phyloP scores from a whole-genome alignment of 495 filamentous ascomycete species.

The Cercophora samala region DNA sequence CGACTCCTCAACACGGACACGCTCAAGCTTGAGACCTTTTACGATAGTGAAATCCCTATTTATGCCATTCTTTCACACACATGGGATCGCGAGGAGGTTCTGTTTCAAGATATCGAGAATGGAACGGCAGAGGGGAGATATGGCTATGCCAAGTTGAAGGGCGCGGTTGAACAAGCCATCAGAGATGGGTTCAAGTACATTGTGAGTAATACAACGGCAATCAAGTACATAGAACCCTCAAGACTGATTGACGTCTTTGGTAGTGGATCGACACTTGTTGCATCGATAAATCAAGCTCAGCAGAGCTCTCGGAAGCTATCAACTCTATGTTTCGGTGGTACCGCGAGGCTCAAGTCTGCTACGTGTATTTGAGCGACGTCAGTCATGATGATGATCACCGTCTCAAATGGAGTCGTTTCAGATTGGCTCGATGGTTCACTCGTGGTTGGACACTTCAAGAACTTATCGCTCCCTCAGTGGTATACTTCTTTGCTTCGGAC shows the following conservation, averaged over 20 bases:
- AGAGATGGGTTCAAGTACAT: slow-evolving; percentile 15
- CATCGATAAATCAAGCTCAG: slow-evolving; percentile 14
- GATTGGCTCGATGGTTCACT: slow-evolving; percentile 23
- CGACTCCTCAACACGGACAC: slow-evolving; percentile 27
- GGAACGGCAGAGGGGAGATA: slow-evolving; percentile 15
- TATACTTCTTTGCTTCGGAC: slow-evolving; percentile 35
- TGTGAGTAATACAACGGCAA: slow-evolving; percentile 6
- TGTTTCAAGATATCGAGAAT: slow-evolving; percentile 30
- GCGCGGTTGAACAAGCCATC: slow-evolving; percentile 24
- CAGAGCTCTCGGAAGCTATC: slow-evolving; percentile 22
- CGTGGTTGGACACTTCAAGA: slow-evolving; percentile 34
- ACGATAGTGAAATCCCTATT: slow-evolving; percentile 19
- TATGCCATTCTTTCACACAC: slow-evolving; percentile 43
- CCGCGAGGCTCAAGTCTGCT: slow-evolving; percentile 23
- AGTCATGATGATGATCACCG: background rate
- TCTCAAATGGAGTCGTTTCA: background rate
- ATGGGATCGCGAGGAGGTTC: slow-evolving; percentile 37
- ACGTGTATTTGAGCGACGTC: slow-evolving; percentile 21
- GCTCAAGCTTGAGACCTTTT: slow-evolving; percentile 24
- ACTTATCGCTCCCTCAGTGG: slow-evolving; percentile 30
- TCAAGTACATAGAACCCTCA: background rate
- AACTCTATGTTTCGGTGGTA: slow-evolving; percentile 28
- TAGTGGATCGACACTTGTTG: slow-evolving; percentile 28
- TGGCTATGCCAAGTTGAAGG: slow-evolving; percentile 29
- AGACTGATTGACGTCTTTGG: background rate